These are phyloP conservation scores for Gonium pectorale DNA, from an alignment of 139 green algal genomes.

Conservation along the genomic window DNA sequence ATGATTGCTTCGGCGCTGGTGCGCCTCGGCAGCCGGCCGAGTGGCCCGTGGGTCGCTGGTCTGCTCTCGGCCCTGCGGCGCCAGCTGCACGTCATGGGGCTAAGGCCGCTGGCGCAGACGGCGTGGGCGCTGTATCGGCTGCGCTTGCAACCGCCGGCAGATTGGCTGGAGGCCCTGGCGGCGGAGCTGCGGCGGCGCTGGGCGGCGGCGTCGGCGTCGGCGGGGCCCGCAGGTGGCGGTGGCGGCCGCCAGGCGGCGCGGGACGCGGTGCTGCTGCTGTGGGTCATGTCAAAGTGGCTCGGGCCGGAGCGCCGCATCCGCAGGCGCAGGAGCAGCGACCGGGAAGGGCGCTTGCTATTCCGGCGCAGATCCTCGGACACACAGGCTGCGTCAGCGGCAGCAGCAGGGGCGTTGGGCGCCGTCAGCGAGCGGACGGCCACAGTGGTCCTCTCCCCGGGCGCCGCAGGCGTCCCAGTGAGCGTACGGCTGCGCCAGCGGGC, in stretches of 20 bases:
- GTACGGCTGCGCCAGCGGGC: neutral
- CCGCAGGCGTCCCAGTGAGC: neutral
- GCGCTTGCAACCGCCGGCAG: slow-evolving; percentile 21
- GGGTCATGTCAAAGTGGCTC: slow-evolving; percentile 23
- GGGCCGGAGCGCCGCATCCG: neutral
- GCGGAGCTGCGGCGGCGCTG: neutral
- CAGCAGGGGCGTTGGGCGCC: neutral
- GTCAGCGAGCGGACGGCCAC: neutral
- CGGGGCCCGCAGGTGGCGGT: neutral
- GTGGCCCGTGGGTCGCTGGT: neutral
- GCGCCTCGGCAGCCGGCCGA: neutral
- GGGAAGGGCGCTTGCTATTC: too few species aligned
- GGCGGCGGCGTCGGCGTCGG: neutral
- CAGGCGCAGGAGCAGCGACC: neutral
- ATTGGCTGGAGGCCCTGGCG: slow-evolving; percentile 7
- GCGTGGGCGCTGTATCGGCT: slow-evolving; percentile 20
- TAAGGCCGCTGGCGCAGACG: neutral
- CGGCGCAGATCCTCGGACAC: too few species aligned
- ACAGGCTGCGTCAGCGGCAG: too few species aligned
- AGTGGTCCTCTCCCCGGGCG: neutral
- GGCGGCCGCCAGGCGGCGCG: neutral
- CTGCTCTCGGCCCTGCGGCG: slow-evolving; percentile 8
- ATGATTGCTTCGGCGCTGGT: slow-evolving; percentile 9
- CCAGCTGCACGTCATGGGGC: neutral
- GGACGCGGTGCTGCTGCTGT: neutral